phyloP scores from a whole-genome alignment of 768 basidiomycete species.

The Pulveroboletus ravenelii region DNA sequence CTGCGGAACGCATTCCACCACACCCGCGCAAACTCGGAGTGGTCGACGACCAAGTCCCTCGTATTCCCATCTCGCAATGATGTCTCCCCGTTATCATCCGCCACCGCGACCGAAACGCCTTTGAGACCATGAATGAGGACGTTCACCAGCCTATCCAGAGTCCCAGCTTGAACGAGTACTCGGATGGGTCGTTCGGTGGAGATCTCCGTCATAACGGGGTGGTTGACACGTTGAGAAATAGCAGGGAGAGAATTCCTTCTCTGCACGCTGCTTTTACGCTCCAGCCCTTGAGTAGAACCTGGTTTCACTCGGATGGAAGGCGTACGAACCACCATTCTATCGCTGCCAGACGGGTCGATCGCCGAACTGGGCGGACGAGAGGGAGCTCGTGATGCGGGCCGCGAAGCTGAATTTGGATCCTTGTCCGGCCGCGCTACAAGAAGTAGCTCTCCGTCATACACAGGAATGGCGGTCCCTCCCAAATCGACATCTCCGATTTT shows the following conservation, averaged over 20 bases:
- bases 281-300: constrained; percentile 58
- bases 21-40: constrained; percentile 63
- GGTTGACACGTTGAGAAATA: constrained; percentile 56
- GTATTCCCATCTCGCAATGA: constrained; percentile 70
- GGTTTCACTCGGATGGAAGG: constrained; percentile 80
- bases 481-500: constrained; percentile 43
- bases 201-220: constrained; percentile 55
- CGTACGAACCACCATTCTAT: constrained; percentile 46
- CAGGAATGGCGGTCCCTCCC: constrained; percentile 66
- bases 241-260: constrained; percentile 78
- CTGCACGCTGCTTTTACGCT: constrained; percentile 73
- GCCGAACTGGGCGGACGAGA: constrained; percentile 71
- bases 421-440: constrained; percentile 57
- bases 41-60: constrained; percentile 67
- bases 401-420: constrained; percentile 44
- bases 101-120: constrained; percentile 72
- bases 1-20: constrained; percentile 86
- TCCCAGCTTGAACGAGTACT: constrained; percentile 75
- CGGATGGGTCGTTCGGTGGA: constrained; percentile 69
- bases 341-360: constrained; percentile 36
- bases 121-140: constrained; percentile 74
- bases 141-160: constrained; percentile 67
- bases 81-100: constrained; percentile 86
- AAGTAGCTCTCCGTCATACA: constrained; percentile 70
- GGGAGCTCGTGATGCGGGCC: constrained; percentile 55